Evolutionary conservation across 140 eudicot species (phyloP).

Genomic region (Oenanthe javanica): DNA sequence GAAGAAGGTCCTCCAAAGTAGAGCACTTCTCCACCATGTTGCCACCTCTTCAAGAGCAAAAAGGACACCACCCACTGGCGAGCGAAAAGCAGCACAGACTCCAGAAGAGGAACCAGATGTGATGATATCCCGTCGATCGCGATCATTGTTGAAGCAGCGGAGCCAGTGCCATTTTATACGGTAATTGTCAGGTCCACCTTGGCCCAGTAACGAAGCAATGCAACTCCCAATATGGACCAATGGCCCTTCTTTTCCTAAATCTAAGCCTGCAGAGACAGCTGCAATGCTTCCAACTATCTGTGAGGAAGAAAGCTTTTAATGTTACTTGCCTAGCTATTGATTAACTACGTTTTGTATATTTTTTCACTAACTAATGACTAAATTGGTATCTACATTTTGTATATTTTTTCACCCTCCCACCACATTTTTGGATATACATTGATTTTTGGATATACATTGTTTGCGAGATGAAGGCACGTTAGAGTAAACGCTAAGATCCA

Average conservation of each 20-base stretch:
- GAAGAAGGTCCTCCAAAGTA: conserved; percentile 90
- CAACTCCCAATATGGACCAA: conserved; percentile 84
- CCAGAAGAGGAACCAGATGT: conserved; percentile 65
- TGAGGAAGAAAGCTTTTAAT: conserved; percentile 12
- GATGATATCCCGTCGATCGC: conserved; percentile 57
- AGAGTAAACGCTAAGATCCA: not conserved
- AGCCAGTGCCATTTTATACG: conserved; percentile 66
- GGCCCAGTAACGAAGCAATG: conserved; percentile 87
- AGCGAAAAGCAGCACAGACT: conserved; percentile 56
- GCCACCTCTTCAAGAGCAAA: conserved; percentile 91
- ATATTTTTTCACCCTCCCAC: not conserved
- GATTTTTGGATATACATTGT: not conserved
- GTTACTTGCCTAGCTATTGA: conserved; percentile 12
- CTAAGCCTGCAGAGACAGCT: conserved; percentile 86
- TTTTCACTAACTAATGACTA: too few relatives aligned
- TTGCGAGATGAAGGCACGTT: not conserved
- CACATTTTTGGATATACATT: not conserved
- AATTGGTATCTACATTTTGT: too few relatives aligned
- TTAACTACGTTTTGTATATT: not conserved
- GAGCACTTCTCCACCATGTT: conserved; percentile 99
- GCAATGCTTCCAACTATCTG: conserved; percentile 94
- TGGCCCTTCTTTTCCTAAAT: conserved; percentile 93
- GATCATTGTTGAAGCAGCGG: conserved; percentile 65
- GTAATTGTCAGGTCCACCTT: conserved; percentile 76
- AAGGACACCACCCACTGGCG: conserved; percentile 70